Conservation (phyloP, 352 stramenopile species). For the Saprolegnia parasitica region DNA sequence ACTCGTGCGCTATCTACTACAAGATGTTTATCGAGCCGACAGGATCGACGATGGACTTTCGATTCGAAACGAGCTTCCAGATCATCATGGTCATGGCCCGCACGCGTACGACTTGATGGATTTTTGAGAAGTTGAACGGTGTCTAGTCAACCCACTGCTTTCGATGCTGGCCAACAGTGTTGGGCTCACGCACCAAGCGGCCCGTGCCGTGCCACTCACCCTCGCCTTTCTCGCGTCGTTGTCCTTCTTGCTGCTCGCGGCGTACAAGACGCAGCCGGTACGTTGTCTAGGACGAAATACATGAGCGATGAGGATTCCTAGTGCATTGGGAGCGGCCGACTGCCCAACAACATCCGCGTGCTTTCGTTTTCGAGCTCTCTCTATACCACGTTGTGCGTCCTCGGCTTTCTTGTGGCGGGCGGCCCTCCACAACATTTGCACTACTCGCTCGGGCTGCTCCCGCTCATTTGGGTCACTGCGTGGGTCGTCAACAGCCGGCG, state of each 20-base stretch:
- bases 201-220: not conserved
- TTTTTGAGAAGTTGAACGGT: not conserved
- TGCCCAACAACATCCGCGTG: conserved; percentile 29
- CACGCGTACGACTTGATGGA: not conserved
- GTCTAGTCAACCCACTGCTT: conserved; percentile 22
- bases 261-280: conserved; percentile 29
- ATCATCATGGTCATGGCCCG: conserved; percentile 30
- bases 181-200: not conserved
- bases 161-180: conserved; percentile 15
- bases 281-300: too few relatives aligned
- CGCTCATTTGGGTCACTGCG: conserved; percentile 8
- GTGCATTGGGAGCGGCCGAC: conserved; percentile 27
- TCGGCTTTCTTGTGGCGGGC: conserved; percentile 7
- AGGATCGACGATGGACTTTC: conserved; percentile 28
- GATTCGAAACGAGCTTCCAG: conserved; percentile 25
- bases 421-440: not conserved
- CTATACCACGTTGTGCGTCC: conserved; percentile 19
- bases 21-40: conserved; percentile 27
- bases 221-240: conserved; percentile 7
- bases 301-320: too few relatives aligned
- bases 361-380: conserved; percentile 26
- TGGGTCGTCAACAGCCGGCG: conserved; percentile 22
- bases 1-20: conserved; percentile 22
- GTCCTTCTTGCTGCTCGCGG: conserved; percentile 13
- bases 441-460: conserved; percentile 14